phyloP scores from a whole-genome alignment of 148 eudicot species.

The Nyssa sinensis region DNA sequence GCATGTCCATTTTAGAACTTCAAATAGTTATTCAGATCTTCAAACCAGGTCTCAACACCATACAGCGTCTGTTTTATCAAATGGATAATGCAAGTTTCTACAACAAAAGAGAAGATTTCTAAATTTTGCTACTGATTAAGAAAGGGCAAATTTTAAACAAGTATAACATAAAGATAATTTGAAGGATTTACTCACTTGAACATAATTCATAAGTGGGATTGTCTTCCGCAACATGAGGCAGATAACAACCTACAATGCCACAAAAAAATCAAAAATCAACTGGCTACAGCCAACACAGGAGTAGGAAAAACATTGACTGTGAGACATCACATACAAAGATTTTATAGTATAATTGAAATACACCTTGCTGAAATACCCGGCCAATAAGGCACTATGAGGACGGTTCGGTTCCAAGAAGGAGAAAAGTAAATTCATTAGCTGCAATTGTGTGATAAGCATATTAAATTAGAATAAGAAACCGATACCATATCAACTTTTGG shows the following conservation, averaged over 20 bases:
- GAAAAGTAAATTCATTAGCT: slow-evolving; percentile 93
- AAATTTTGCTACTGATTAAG: not conserved
- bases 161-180: not conserved
- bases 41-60: slow-evolving; percentile 1
- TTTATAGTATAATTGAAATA: slow-evolving; percentile 1
- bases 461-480: not conserved
- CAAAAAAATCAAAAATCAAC: slow-evolving; percentile 17
- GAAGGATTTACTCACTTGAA: slow-evolving; percentile 59
- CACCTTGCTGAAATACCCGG: slow-evolving; percentile 98
- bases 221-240: slow-evolving; percentile 97
- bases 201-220: slow-evolving; percentile 85
- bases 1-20: not conserved
- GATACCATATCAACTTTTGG: not conserved
- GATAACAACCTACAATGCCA: slow-evolving; percentile 67
- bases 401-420: slow-evolving; percentile 90
- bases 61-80: not conserved
- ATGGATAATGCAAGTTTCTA: not conserved
- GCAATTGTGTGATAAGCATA: slow-evolving; percentile 25
- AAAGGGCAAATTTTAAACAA: not conserved
- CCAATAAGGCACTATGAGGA: slow-evolving; percentile 79
- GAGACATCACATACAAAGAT: not conserved
- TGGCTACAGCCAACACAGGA: not conserved
- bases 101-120: not conserved
- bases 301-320: slow-evolving; percentile 1
- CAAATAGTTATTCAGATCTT: not conserved